Evolutionary conservation across 1,139 yeast genomes (phyloP), one percentile per base, ranked within the genome.

Genomic region (Saccharomycopsis hybrid): DNA sequence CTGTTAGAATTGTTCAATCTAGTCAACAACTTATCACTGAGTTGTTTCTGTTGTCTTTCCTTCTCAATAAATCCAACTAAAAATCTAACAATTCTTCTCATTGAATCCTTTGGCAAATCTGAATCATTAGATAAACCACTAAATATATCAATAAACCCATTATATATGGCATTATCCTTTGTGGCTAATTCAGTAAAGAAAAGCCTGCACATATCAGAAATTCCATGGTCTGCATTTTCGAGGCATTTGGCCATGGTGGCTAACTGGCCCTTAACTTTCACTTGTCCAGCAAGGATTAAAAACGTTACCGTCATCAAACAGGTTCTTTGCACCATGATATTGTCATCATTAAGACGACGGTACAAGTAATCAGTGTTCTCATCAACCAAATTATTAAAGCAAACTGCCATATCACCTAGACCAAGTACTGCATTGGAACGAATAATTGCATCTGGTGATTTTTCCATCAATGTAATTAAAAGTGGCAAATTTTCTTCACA

Each of bases 191-290:
- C 99, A 0, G 94, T 78, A 66, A 94, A 94, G 71, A 94, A 94
- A 65, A 92, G 74, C 56, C 81, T 75, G 59, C 97, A 87, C 85
- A 92, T 81, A 58, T 88, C 96, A 53, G 94, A 80, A 54, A 94
- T 90, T 35, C 92, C 82, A 61, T 82, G 83, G 64, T 94, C 97
- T 5, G 82, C 79, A 60, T 89, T 86, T 60, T 89, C 97, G 57
- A 92, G 74, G 62, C 97, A 85, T 64, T 88, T 88, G 31, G 98
- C 98, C 96, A 94, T 88, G 53, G 94, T 90, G n/a, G 96, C 88
- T 36, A 94, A 71, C 65, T 92, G 97, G 1, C 98, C 98, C 65
- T 92, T 92, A 46, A 92, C 97, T 65, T 94, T 94, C 47, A 94
- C 96, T 68, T 94, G 98, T 0, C 98, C 99, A 0, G 97, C 98